A percentile compares a stretch with the other conserved stretches of the same genome.
These are phyloP conservation scores for Craterostigma plantagineum DNA, from an alignment of 257 asterid species.

Conservation along the genomic window DNA sequence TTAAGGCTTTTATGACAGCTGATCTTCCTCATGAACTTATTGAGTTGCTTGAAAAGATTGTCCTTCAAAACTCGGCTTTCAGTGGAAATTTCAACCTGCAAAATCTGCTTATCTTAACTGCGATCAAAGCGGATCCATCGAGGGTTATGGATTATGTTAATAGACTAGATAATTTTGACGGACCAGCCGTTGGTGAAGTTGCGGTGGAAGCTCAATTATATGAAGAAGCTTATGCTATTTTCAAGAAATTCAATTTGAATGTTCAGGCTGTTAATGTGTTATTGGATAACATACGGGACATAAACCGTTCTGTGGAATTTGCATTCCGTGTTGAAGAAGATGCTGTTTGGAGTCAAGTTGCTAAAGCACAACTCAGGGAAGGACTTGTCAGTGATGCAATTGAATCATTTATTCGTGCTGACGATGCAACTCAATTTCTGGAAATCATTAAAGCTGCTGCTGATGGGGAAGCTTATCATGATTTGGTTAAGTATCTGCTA, in stretches of 20 bases:
- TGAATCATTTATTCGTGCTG: conserved; percentile 95
- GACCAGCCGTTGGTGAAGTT: conserved; percentile 98
- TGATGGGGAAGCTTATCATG: conserved; percentile 82
- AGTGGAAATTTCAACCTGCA: conserved; percentile 97
- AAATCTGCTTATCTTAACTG: conserved; percentile 82
- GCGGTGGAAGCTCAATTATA: conserved; percentile 88
- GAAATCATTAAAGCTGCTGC: conserved; percentile 85
- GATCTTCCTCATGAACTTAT: conserved; percentile 97
- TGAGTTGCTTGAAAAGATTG: conserved; percentile 97
- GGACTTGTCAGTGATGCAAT: conserved; percentile 97
- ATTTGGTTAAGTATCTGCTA: conserved; percentile 84
- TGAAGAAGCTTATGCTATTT: conserved; percentile 94
- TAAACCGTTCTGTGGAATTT: conserved; percentile 91
- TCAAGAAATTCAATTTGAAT: conserved; percentile 93
- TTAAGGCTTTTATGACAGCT: conserved; percentile 97
- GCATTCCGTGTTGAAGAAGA: conserved; percentile 99
- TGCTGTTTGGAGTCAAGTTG: conserved; percentile 98
- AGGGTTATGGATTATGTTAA: conserved; percentile 97
- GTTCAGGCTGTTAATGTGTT: conserved; percentile 96
- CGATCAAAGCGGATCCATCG: conserved; percentile 89
- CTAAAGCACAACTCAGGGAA: conserved; percentile 92
- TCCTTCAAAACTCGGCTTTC: conserved; percentile 93
- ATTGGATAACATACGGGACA: conserved; percentile 74
- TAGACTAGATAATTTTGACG: conserved; percentile 96
- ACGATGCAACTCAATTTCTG: conserved; percentile 72